phyloP scores from a whole-genome alignment of 192 early-diverging fungal genomes.

The Rhizoclosmatium sp. region DNA sequence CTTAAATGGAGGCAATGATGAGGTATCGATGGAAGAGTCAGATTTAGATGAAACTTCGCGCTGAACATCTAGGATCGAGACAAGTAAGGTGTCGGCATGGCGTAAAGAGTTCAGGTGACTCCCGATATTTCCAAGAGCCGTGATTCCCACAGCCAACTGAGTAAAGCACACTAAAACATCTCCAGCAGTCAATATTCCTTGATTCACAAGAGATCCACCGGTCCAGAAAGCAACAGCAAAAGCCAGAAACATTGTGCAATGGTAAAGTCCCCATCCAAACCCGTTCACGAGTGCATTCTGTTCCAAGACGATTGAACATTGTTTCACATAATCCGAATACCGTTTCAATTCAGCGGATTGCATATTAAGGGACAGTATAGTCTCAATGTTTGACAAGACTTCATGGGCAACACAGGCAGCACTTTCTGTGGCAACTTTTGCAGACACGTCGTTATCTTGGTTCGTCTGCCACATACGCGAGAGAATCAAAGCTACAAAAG shows the following conservation, averaged over 20 bases:
- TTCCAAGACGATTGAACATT: not conserved
- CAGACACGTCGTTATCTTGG: not conserved
- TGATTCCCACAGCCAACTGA: constrained; percentile 8
- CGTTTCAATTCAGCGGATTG: not conserved
- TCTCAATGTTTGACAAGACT: not conserved
- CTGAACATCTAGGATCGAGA: too few species aligned
- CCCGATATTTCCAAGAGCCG: constrained; percentile 23
- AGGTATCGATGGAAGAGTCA: too few species aligned
- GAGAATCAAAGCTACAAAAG: constrained; percentile 2
- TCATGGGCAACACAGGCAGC: constrained; percentile 1
- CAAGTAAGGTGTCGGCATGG: not conserved
- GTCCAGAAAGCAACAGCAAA: constrained; percentile 19
- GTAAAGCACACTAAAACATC: constrained; percentile 13
- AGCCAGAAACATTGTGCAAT: constrained; percentile 15
- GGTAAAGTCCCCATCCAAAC: constrained; percentile 16
- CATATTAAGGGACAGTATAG: constrained; percentile 13
- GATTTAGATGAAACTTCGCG: too few species aligned
- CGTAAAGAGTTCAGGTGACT: not conserved
- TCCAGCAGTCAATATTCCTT: constrained; percentile 1
- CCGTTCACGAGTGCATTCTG: constrained; percentile 1
- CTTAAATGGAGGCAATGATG: constrained; percentile 24
- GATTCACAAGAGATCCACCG: constrained; percentile 4
- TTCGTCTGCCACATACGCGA: constrained; percentile 7
- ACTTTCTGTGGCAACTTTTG: not conserved
- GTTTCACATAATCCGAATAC: not conserved